Conservation (phyloP, 192 early-diverging fungal species). For the Rhizoclosmatium sp. region DNA sequence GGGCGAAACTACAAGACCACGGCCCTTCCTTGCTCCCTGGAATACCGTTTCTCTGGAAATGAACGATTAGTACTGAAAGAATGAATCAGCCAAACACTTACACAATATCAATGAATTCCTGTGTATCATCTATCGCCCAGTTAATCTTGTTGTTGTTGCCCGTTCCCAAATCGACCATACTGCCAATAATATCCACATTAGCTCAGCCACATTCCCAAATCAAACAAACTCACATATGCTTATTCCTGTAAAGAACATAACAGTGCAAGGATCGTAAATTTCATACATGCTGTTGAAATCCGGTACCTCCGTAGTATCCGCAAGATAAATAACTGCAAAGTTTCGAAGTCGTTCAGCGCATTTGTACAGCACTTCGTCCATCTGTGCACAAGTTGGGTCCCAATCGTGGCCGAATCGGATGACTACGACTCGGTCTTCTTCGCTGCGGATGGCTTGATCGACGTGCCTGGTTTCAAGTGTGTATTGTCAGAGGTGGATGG, state of each 20-base stretch:
- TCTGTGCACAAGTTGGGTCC: conserved; percentile 94
- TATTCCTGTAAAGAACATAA: conserved; percentile 94
- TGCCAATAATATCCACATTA: no score
- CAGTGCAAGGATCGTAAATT: conserved; percentile 93
- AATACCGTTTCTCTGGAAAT: conserved; percentile 75
- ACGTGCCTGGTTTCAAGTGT: conserved; percentile 81
- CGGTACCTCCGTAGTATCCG: conserved; percentile 95
- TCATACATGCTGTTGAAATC: conserved; percentile 61
- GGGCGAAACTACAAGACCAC: conserved; percentile 96
- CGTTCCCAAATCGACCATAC: conserved; percentile 96
- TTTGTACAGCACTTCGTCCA: conserved; percentile 95
- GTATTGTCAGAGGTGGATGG: conserved; percentile 60
- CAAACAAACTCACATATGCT: conserved; percentile 72
- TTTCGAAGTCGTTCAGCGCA: conserved; percentile 97
- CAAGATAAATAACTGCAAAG: conserved; percentile 97
- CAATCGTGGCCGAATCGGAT: conserved; percentile 98
- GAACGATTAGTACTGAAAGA: not conserved
- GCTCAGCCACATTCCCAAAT: no score
- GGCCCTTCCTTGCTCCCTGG: conserved; percentile 93
- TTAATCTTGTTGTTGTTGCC: conserved; percentile 99
- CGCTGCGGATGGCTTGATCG: conserved; percentile 98
- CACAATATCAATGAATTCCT: conserved; percentile 93
- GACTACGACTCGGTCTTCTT: conserved; percentile 96
- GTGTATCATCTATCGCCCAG: conserved; percentile 92
- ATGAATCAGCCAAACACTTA: conserved; percentile 1